Evolutionary conservation across 345 rosid genomes (phyloP), one percentile per base, ranked within the genome.

Genomic region (Ricinus communis): DNA sequence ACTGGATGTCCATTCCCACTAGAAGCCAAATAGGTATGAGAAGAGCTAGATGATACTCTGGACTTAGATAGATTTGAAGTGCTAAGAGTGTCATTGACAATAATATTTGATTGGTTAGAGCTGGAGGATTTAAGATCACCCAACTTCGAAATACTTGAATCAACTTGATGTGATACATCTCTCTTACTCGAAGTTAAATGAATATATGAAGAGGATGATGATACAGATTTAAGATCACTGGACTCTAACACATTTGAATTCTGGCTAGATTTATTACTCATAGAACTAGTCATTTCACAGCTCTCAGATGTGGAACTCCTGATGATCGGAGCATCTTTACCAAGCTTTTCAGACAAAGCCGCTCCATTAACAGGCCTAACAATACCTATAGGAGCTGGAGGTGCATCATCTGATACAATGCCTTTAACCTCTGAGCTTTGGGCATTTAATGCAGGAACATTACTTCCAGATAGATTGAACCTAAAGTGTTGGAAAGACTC

Each of bases 401-500:
- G 61, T 72, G 76, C 75, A 72, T 81, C 81, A 79, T 82, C 70
- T 54, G 70, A 24, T 52, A 66, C 68, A 66, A 14, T 62, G 31
- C 41, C 72, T 46, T 69, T 78, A 24, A 66, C 65, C 80, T 66
- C 76, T 62, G 78, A 69, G 45, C 66, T 67, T 72, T 74, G 80
- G 58, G 57, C 36, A 50, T 62, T 13, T 31, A 60, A 31, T 7
- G 85, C 45, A 59, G 62, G 60, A 24, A 50, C 45, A 71, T 74
- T 55, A 56, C 62, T 51, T 43, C 71, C 69, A 49, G 86, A 60
- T 63, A 79, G 67, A 74, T 75, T 70, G 69, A 82, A 84, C 62
- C 88, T 86, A 76, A 85, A 79, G 24, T 49, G 80, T 54, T 77
- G 79, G 65, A 85, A 69, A 61, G 91, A 73, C 52, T 65, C 77